Evolutionary conservation across 345 rosid species (phyloP).

Genomic region (Zanthoxylum bungeanum): DNA sequence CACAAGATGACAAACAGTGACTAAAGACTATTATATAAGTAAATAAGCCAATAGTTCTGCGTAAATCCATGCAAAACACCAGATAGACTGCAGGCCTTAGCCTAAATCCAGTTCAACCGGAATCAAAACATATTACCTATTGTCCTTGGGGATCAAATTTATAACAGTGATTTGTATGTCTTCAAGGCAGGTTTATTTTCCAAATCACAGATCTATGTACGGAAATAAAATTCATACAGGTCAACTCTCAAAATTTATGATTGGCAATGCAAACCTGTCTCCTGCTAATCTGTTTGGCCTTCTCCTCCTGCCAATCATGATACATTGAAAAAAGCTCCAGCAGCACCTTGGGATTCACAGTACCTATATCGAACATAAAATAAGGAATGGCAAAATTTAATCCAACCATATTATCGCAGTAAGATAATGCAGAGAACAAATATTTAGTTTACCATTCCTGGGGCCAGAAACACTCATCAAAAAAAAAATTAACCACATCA

Average conservation of each 20-base stretch:
- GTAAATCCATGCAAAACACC: neutral
- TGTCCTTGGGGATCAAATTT: neutral
- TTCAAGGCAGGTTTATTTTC: neutral
- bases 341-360: constrained; percentile 72
- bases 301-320: constrained; percentile 73
- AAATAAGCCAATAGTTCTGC: neutral
- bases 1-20: neutral
- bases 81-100: neutral
- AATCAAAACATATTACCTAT: neutral
- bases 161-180: neutral
- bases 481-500: neutral
- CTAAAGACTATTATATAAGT: neutral
- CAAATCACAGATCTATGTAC: neutral
- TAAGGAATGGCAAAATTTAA: constrained; percentile 2
- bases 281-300: constrained; percentile 57
- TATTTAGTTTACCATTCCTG: neutral
- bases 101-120: neutral
- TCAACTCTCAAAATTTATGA: neutral
- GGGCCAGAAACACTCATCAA: neutral
- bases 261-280: constrained; percentile 52
- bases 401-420: neutral
- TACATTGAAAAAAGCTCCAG: constrained; percentile 80
- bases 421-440: neutral
- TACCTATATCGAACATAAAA: constrained; percentile 35
- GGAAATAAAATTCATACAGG: neutral